Evolutionary conservation across 805 yeast species (phyloP), one percentile per base, ranked within the genome.

Genomic region (Sungouiozyma ichnusensis): DNA sequence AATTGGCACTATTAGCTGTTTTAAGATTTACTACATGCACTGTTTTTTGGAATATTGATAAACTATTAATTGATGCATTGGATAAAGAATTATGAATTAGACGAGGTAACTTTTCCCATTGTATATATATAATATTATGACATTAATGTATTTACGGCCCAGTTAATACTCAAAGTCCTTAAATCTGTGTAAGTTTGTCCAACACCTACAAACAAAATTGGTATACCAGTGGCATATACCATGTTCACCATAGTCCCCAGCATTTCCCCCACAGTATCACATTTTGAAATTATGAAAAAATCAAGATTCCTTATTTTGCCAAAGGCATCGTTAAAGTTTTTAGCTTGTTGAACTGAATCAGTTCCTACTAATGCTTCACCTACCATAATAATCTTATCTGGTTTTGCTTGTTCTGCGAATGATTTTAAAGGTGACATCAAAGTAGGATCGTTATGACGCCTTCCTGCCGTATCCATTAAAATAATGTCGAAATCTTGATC

Each of bases 281-380:
- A 92, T 61, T 90, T 90, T 38, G 95, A 83, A 33, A 90, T 81
- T 45, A 90, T 81, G 65, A 90, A 92, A 58, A 88, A 92, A 62
- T 92, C 97, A 36, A 90, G 67, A 34, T 75, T 72, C 42, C 97
- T 69, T 33, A 72, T 74, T 43, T 80, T 79, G 16, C 97, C 97
- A 64, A 92, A 90, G 0, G 97, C 96, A 52, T 79, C 77, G 58
- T 90, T 88, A 68, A 90, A 90, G 59, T 92, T 88, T 40, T 77
- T 76, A 0, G 97, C 97, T 62, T 90, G 98, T 62, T 83, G 83
- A 3, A 92, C 97, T 1, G 97, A 85, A 59, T 90, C 98, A 0
- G 97, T 88, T 15, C 98, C 98, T 1, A 90, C 97, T 33, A 90
- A 68, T 0, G 98, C 98, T 63, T 90, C 98, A 35, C 97, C 97